Evolutionary conservation across 768 basidiomycete species (phyloP).

Genomic region (Lenzites betulinus): DNA sequence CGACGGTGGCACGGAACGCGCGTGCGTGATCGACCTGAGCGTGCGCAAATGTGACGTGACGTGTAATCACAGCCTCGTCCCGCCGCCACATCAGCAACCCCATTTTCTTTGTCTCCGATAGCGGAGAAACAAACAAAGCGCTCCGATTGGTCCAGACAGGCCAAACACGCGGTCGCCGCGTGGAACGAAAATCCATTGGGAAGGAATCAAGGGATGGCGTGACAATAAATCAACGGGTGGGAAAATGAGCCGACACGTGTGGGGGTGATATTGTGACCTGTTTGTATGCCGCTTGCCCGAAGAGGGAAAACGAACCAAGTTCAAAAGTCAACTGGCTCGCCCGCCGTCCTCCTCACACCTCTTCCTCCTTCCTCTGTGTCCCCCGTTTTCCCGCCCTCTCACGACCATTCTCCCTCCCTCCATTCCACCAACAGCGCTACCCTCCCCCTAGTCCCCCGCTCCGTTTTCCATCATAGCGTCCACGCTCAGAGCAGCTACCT

Average conservation of each 20-base stretch:
- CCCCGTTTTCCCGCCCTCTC: slow-evolving; percentile 27
- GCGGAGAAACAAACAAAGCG: slow-evolving; percentile 5
- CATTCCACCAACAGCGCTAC: slow-evolving; percentile 24
- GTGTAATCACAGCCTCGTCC: slow-evolving; percentile 10
- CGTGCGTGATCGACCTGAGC: slow-evolving; percentile 14
- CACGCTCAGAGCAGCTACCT: slow-evolving; percentile 55
- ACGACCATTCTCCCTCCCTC: slow-evolving; percentile 25
- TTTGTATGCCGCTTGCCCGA: slow-evolving; percentile 28
- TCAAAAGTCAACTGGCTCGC: slow-evolving; percentile 29
- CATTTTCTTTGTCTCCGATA: slow-evolving; percentile 8
- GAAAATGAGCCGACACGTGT: slow-evolving; percentile 27
- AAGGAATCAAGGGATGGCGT: slow-evolving; percentile 16
- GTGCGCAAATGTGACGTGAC: slow-evolving; percentile 17
- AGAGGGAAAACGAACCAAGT: slow-evolving; percentile 33
- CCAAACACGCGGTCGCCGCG: slow-evolving; percentile 9
- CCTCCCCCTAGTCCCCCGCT: slow-evolving; percentile 24
- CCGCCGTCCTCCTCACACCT: slow-evolving; percentile 17
- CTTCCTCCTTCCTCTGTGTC: slow-evolving; percentile 22
- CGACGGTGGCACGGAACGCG: slow-evolving; percentile 18
- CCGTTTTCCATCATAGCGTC: slow-evolving; percentile 59
- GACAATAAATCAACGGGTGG: slow-evolving; percentile 26
- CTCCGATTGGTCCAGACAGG: slow-evolving; percentile 10
- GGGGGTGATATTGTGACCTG: slow-evolving; percentile 25
- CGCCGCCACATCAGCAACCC: slow-evolving; percentile 16
- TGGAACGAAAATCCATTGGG: slow-evolving; percentile 21